phyloP scores from a whole-genome alignment of 805 yeast genomes.

The Zygoascus tannicola region DNA sequence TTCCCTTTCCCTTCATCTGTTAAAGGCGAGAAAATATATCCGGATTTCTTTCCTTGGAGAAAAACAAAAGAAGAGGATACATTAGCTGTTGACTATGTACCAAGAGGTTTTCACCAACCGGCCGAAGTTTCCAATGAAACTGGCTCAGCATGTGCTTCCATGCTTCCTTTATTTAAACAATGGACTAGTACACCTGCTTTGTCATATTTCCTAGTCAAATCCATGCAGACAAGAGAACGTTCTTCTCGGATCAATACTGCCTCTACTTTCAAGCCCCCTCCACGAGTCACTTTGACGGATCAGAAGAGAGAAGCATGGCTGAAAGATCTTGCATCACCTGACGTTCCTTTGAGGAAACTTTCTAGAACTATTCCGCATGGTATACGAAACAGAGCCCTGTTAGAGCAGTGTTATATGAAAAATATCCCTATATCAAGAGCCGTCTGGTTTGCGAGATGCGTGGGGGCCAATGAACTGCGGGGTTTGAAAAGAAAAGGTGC shows the following conservation, averaged over 20 bases:
- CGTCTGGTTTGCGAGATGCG: conserved; percentile 84
- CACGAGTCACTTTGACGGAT: conserved; percentile 84
- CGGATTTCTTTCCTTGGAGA: conserved; percentile 68
- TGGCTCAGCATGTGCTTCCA: conserved; percentile 55
- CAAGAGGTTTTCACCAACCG: conserved; percentile 61
- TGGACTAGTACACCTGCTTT: conserved; percentile 40
- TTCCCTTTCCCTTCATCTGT: conserved; percentile 24
- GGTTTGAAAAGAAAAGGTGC: conserved; percentile 44
- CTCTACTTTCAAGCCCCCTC: conserved; percentile 66
- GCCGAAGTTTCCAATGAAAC: conserved; percentile 58
- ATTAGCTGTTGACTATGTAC: conserved; percentile 46
- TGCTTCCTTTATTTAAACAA: conserved; percentile 33
- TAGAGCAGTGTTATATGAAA: conserved; percentile 64
- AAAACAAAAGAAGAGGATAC: conserved; percentile 48
- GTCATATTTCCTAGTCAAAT: conserved; percentile 37
- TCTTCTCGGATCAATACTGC: conserved; percentile 39
- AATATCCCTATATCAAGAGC: conserved; percentile 73
- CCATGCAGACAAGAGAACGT: conserved; percentile 40
- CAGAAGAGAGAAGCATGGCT: conserved; percentile 81
- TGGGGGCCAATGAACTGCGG: conserved; percentile 67
- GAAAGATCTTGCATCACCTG: conserved; percentile 60
- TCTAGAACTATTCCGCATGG: conserved; percentile 88
- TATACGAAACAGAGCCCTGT: conserved; percentile 56
- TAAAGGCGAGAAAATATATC: conserved; percentile 32
- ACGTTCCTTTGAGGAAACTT: conserved; percentile 55